Evolutionary conservation across 2,329 filamentous ascomycete species (phyloP).

Genomic region (Neofusicoccum umdonicola): DNA sequence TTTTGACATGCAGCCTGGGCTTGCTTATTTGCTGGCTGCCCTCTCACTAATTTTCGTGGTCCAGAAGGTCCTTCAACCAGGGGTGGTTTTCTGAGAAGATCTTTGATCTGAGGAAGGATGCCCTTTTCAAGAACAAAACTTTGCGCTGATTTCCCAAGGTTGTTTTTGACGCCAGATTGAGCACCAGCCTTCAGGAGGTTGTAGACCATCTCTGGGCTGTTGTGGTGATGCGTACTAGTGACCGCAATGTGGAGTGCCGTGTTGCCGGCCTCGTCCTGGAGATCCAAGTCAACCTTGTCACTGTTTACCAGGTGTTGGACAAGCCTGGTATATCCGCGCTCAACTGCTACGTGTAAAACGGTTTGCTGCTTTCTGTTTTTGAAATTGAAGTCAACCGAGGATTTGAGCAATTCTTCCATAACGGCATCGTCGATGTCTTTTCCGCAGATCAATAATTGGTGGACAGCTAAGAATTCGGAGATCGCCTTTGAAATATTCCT

Average conservation of each 20-base stretch:
- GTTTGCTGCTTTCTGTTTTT: not conserved
- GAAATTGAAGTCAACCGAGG: not conserved
- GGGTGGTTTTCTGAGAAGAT: not conserved
- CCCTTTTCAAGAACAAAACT: not conserved
- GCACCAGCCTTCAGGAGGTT: not conserved
- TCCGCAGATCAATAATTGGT: not conserved
- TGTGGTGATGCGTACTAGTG: too few species aligned
- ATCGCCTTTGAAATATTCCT: not conserved
- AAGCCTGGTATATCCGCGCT: not conserved
- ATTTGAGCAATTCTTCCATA: not conserved
- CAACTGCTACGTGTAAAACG: not conserved
- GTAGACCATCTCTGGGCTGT: not conserved
- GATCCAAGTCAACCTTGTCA: conserved; percentile 1
- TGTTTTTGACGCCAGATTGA: not conserved
- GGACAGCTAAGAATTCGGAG: not conserved
- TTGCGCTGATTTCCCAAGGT: not conserved
- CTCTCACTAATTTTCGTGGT: not conserved
- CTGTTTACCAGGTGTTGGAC: not conserved
- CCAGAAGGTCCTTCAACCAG: not conserved
- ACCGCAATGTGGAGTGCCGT: not conserved
- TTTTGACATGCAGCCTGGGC: not conserved
- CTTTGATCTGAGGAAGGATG: not conserved
- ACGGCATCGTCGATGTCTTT: not conserved
- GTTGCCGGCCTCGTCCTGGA: not conserved
- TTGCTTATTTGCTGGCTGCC: not conserved